These are phyloP conservation scores for Kwoniella dejecticola DNA, from an alignment of 768 basidiomycete genomes.

Conservation along the genomic window DNA sequence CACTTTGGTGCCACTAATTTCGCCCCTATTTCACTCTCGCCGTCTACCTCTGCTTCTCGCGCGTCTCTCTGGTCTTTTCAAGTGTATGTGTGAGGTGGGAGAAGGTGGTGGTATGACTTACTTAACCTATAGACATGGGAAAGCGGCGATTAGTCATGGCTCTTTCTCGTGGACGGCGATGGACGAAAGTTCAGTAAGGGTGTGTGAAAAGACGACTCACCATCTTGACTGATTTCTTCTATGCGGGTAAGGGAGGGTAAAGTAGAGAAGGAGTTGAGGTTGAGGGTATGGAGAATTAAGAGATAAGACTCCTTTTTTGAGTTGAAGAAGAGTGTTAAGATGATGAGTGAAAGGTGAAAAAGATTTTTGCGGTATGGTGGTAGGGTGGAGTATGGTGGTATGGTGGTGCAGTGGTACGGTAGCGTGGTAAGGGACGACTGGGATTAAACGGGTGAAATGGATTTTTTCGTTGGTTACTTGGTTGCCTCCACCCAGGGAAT, in stretches of 20 bases:
- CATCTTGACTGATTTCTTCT: slow-evolving; percentile 44
- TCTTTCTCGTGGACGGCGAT: neutral
- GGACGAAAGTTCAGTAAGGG: neutral
- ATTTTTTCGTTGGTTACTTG: too few relatives aligned
- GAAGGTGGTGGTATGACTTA: slow-evolving; percentile 20
- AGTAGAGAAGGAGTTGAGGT: slow-evolving; percentile 4
- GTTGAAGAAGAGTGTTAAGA: slow-evolving; percentile 9
- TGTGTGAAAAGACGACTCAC: slow-evolving; percentile 24
- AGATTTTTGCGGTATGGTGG: slow-evolving; percentile 7
- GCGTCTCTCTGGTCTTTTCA: slow-evolving; percentile 5
- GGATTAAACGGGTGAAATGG: too few relatives aligned
- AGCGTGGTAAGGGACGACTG: neutral
- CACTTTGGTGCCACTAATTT: neutral
- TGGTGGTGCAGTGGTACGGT: neutral
- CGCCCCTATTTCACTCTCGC: too few relatives aligned
- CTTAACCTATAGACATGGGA: slow-evolving; percentile 36
- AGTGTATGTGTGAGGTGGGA: neutral
- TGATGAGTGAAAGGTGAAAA: neutral
- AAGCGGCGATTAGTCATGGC: slow-evolving; percentile 29
- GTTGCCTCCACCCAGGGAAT: too few relatives aligned
- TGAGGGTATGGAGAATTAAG: neutral
- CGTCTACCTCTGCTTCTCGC: neutral
- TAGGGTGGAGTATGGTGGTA: slow-evolving; percentile 8
- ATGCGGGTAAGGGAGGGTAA: slow-evolving; percentile 4
- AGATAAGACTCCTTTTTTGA: slow-evolving; percentile 6